Percentiles rank a stretch among this genome's conserved stretches.
phyloP scores from a whole-genome alignment of 2,329 filamentous ascomycete species.

The Fusarium newnesense region DNA sequence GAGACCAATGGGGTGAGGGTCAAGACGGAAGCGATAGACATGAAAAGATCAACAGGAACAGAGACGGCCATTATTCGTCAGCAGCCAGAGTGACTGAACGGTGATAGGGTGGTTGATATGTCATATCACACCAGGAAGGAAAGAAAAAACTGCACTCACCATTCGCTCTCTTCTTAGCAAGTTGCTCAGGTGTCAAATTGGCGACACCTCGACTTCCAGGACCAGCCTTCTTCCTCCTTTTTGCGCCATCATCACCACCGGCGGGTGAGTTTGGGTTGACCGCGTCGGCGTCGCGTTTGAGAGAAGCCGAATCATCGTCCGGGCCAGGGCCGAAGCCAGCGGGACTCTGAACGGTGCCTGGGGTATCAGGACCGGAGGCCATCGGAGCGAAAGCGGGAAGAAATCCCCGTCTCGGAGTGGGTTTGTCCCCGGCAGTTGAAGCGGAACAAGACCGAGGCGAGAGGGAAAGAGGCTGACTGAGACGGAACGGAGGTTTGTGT shows the following conservation, averaged over 20 bases:
- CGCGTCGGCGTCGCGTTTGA: conserved; percentile 40
- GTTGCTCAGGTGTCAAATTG: conserved; percentile 78
- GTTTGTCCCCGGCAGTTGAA: conserved; percentile 23
- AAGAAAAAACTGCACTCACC: conserved; percentile 53
- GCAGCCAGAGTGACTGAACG: neutral
- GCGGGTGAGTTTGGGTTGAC: conserved; percentile 30
- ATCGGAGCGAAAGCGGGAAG: conserved; percentile 24
- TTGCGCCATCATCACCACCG: conserved; percentile 43
- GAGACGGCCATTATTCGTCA: neutral
- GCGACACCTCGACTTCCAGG: conserved; percentile 62
- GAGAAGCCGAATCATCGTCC: conserved; percentile 17
- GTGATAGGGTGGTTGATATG: neutral
- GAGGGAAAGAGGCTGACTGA: conserved; percentile 11
- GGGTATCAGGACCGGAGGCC: conserved; percentile 39
- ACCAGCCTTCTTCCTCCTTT: conserved; percentile 60
- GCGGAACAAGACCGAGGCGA: neutral
- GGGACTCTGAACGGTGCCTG: conserved; percentile 32
- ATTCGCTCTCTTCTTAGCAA: conserved; percentile 73
- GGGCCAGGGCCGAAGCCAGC: conserved; percentile 16
- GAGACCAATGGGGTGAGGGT: neutral
- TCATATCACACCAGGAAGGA: neutral
- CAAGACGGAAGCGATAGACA: conserved; percentile 3
- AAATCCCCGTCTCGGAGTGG: conserved; percentile 20
- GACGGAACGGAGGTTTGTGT: conserved; percentile 3
- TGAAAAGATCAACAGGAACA: neutral